Evolutionary conservation across 441 rosid genomes (phyloP).

Genomic region (Erysimum cheiri): DNA sequence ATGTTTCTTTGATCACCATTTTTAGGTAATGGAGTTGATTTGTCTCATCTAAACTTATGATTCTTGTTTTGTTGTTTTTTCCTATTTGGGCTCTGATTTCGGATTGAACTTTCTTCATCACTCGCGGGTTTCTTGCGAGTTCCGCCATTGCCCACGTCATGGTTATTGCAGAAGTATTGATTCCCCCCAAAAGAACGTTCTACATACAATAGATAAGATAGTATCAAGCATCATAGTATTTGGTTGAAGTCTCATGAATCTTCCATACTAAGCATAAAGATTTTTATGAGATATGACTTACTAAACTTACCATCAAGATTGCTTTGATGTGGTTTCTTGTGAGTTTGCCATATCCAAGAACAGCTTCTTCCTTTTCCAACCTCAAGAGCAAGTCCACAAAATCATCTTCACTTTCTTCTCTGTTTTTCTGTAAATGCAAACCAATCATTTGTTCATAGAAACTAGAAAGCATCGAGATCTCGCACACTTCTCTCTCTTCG

Average conservation of each 20-base stretch:
- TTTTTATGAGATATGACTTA: background rate
- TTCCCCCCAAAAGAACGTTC: conserved; percentile 55
- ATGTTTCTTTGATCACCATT: conserved; percentile 61
- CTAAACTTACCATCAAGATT: conserved; percentile 37
- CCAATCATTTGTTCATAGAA: conserved; percentile 38
- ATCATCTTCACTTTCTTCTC: conserved; percentile 37
- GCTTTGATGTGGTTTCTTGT: conserved; percentile 43
- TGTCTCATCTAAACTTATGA: conserved; percentile 49
- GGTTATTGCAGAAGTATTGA: conserved; percentile 55
- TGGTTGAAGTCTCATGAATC: background rate
- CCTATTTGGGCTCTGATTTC: conserved; percentile 50
- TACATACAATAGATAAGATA: background rate
- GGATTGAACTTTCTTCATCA: conserved; percentile 53
- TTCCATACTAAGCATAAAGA: background rate
- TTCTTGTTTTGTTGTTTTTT: conserved; percentile 38
- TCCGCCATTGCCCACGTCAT: conserved; percentile 61
- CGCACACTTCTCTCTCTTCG: conserved; percentile 36
- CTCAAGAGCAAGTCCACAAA: conserved; percentile 39
- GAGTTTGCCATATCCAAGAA: conserved; percentile 28
- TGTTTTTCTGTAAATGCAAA: conserved; percentile 30
- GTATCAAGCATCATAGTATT: background rate
- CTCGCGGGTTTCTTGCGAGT: conserved; percentile 49
- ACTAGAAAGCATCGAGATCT: conserved; percentile 39
- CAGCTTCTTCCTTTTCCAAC: conserved; percentile 39
- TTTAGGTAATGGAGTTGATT: conserved; percentile 44